phyloP scores from a whole-genome alignment of 2,329 filamentous ascomycete species.

The Ilyonectria mors-panacis region DNA sequence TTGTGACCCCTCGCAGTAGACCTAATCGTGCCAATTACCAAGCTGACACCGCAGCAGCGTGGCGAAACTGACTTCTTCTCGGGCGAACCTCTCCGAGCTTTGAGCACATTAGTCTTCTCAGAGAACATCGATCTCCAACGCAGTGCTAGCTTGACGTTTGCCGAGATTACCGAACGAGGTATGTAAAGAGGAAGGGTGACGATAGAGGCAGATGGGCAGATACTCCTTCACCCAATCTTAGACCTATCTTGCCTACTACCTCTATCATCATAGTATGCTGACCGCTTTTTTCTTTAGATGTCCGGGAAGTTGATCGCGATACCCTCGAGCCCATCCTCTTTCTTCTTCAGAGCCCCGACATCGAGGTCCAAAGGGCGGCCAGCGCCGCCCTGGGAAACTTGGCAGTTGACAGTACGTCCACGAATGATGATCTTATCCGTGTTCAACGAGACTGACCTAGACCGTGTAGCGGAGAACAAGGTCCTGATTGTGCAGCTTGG shows the following conservation, averaged over 20 bases:
- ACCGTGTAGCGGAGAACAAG: slow-evolving; percentile 90
- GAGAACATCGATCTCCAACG: slow-evolving; percentile 98
- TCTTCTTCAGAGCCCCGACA: slow-evolving; percentile 93
- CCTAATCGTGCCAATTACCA: slow-evolving; percentile 5
- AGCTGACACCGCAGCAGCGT: slow-evolving; percentile 72
- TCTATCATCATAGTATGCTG: slow-evolving; percentile 12
- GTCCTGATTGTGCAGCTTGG: slow-evolving; percentile 94
- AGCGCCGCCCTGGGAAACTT: slow-evolving; percentile 97
- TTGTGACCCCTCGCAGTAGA: slow-evolving; percentile 52
- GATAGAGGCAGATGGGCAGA: neutral
- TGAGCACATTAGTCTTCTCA: slow-evolving; percentile 97
- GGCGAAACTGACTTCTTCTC: slow-evolving; percentile 98
- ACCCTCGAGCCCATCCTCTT: slow-evolving; percentile 97
- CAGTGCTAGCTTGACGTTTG: slow-evolving; percentile 97
- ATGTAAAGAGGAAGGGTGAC: slow-evolving; percentile 49
- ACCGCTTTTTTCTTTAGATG: slow-evolving; percentile 74
- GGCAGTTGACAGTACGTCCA: slow-evolving; percentile 89
- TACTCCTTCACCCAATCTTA: too few relatives aligned
- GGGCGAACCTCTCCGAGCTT: slow-evolving; percentile 91
- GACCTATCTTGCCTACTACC: neutral
- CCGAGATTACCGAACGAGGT: slow-evolving; percentile 99
- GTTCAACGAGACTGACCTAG: slow-evolving; percentile 57
- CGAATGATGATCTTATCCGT: slow-evolving; percentile 5
- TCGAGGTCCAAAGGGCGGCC: slow-evolving; percentile 96
- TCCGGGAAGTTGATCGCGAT: slow-evolving; percentile 93